Evolutionary conservation across 139 green algal genomes (phyloP), one percentile per base, ranked within the genome.

Genomic region (Chlamydomonas sphaeroides): DNA sequence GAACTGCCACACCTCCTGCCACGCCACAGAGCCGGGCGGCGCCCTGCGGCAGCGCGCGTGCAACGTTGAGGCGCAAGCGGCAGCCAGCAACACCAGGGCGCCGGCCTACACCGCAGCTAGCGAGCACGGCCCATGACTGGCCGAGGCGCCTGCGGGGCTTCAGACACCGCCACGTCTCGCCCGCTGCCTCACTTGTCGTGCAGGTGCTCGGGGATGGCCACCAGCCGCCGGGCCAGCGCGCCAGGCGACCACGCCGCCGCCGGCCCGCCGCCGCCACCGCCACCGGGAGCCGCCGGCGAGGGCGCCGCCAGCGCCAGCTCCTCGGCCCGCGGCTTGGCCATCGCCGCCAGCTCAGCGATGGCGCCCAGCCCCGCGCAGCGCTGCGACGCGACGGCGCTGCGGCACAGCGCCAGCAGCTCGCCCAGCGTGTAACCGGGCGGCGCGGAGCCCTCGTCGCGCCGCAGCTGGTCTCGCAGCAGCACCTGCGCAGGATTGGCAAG

Each of bases 1-100:
- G 80, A 93, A 91, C 56, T 84, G 68, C 93, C 92, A 95, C 45
- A 96, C 73, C 28, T 93, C 82, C 32, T 59, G 41, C 91, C 91
- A 94, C 4, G 48, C 33, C 38, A 82, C 61, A 28, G n/a, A 41
- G 35, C 36, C 48, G 26, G 41, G 68, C 33, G 53, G 51, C 10
- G 66, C 65, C 1, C 78, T 68, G 65, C 10, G 32, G 18, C 25
- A 10, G 67, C 5, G 35, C n/a, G 65, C 4, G 35, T 4, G 65
- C 36, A 21, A n/a, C n/a, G n/a, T n/a, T n/a, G n/a, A n/a, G 51
- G 51, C 7, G 26, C 17, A 30, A 35, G 35, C 41, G 23, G 32
- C 48, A n/a, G 48, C n/a, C n/a, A n/a, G n/a, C n/a, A n/a, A n/a
- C n/a, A n/a, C n/a, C n/a, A n/a, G n/a, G n/a, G n/a, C n/a, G n/a